Conservation (phyloP, 1,284 basidiomycete species). For the Fereydounia khargensis region DNA sequence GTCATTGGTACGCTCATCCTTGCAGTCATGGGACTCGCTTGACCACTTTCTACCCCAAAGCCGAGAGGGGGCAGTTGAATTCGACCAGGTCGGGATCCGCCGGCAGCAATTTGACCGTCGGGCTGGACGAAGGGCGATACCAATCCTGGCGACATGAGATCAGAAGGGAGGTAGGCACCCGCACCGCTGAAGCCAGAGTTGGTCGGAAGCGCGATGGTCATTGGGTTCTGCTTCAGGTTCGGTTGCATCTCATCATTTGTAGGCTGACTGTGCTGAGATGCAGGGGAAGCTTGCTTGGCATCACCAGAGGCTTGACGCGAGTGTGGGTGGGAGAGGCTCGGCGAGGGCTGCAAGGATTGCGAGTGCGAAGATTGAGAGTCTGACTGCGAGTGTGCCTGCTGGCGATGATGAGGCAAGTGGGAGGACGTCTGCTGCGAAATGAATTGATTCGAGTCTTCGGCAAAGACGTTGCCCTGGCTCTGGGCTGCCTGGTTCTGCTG, state of each 20-base stretch:
- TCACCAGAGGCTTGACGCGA: too few relatives aligned
- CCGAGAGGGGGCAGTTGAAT: conserved; percentile 40
- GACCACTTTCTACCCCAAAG: conserved; percentile 7
- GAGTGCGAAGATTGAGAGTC: not conserved
- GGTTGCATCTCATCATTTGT: too few relatives aligned
- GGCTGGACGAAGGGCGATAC: conserved; percentile 15
- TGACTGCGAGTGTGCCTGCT: conserved; percentile 3
- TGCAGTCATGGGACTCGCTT: conserved; percentile 22
- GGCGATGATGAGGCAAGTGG: conserved; percentile 3
- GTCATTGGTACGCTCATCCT: conserved; percentile 54
- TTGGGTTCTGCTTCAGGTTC: too few relatives aligned
- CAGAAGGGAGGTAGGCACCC: conserved; percentile 24
- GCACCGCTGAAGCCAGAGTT: conserved; percentile 20
- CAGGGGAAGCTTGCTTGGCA: too few relatives aligned
- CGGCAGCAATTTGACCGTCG: not conserved
- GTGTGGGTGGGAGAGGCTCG: too few relatives aligned
- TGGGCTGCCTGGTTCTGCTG: too few relatives aligned
- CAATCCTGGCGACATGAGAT: conserved; percentile 33
- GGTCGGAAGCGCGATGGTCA: conserved; percentile 22
- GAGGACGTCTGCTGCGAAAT: conserved; percentile 7
- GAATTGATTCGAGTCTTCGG: too few relatives aligned
- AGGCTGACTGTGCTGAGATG: too few relatives aligned
- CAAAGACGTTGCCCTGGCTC: too few relatives aligned
- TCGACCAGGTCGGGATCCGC: conserved; percentile 29
- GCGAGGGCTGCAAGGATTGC: too few relatives aligned